Base-by-base conservation (phyloP, 768 basidiomycete species). In the Mycena metata region DNA sequence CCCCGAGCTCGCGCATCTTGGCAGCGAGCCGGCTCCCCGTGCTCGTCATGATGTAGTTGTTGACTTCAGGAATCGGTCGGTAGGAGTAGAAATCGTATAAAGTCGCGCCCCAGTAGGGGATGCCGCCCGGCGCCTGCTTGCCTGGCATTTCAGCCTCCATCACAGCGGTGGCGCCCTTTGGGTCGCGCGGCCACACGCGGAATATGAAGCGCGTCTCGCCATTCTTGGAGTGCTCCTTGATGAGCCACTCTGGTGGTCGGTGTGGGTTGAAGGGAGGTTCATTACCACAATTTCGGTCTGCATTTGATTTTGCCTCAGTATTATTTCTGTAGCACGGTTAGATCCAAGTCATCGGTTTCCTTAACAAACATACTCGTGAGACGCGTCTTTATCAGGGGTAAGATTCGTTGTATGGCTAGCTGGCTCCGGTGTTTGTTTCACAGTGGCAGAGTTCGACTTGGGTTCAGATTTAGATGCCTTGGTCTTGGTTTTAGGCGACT, bases 61-160 rank as follows among this genome's bases (percentile, higher is more conserved):
- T 10, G 5, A 73, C 5, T 35, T 70, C 60, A 1, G 79, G 76
- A 0, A 78, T 52, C 17, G 79, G 75, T 1, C 63, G 39, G 21
- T 79, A 76, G 1, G 19, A 65, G 67, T 79, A 85, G 62, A 87
- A 85, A 60, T 86, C 83, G 33, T 78, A 76, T 1, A 85, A 67
- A 0, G 82, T 82, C 13, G 79, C 80, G 49, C 85, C 84, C 85
- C 85, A 87, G 16, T 80, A 69, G 47, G 77, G 73, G 10, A 77
- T 30, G 0, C 74, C 72, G 60, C 82, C 82, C 0, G 78, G 69
- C 9, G 80, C 69, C 51, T 54, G 59, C 67, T 83, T 83, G 11
- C 81, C 83, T n/a, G n/a, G n/a, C 0, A 54, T 70, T 26, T 63
- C 68, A 9, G 72, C 64, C 7, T 64, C 60, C 21, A 49, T 65